phyloP scores from a whole-genome alignment of 106 monocot species.

The Apostasia shenzhenica region DNA sequence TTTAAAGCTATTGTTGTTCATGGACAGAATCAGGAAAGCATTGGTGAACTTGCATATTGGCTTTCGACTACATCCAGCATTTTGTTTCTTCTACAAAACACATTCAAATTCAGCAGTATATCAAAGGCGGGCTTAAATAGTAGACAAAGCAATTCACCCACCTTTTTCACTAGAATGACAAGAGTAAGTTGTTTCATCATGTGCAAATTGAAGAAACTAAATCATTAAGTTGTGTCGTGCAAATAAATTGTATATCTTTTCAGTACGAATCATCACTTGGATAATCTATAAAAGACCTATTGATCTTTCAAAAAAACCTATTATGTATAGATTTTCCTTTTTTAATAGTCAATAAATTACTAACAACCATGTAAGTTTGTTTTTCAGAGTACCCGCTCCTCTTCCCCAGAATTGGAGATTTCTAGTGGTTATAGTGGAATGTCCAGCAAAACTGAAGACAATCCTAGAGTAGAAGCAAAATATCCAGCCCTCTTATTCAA shows the following conservation, averaged over 20 bases:
- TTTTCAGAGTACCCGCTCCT: slow-evolving; percentile 41
- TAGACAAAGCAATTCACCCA: slow-evolving; percentile 31
- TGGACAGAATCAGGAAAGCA: slow-evolving; percentile 54
- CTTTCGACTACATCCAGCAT: slow-evolving; percentile 84
- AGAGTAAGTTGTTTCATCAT: slow-evolving; percentile 29
- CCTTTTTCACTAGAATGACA: slow-evolving; percentile 63
- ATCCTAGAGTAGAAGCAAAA: slow-evolving; percentile 75
- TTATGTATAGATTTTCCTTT: too few species aligned
- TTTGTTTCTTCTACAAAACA: slow-evolving; percentile 78
- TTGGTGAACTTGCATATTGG: slow-evolving; percentile 85
- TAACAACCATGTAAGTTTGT: not conserved
- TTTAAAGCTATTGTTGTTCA: slow-evolving; percentile 6
- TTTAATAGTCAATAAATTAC: not conserved
- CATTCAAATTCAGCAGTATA: slow-evolving; percentile 63
- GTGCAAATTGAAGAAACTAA: not conserved
- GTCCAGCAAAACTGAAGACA: slow-evolving; percentile 32
- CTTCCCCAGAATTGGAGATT: slow-evolving; percentile 51
- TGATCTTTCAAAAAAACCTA: too few species aligned
- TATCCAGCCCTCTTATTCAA: slow-evolving; percentile 93
- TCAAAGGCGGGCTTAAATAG: slow-evolving; percentile 35
- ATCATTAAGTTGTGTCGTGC: too few species aligned
- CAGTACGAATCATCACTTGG: too few species aligned
- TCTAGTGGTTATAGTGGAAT: slow-evolving; percentile 91
- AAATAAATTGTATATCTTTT: too few species aligned
- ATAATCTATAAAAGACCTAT: too few species aligned